A percentile compares a stretch with the other conserved stretches of the same genome.
Conservation (phyloP, 345 rosid genomes). For the Eucalyptus regnans region DNA sequence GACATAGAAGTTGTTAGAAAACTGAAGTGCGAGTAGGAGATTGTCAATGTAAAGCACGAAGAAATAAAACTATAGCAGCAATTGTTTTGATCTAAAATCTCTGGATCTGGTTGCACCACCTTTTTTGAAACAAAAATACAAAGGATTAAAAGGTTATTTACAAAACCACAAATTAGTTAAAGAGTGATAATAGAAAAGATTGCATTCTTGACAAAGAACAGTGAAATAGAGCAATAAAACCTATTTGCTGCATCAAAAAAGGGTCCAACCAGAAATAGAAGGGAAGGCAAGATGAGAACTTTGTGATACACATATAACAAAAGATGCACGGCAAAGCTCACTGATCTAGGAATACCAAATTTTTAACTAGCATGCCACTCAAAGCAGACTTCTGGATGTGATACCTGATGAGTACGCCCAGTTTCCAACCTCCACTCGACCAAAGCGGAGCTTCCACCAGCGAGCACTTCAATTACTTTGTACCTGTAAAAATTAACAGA, state of each 20-base stretch:
- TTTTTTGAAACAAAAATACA: background rate
- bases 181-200: background rate
- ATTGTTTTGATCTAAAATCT: background rate
- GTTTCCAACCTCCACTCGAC: slow-evolving; percentile 98
- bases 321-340: background rate
- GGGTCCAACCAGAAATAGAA: background rate
- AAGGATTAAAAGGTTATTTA: background rate
- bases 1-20: background rate
- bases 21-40: background rate
- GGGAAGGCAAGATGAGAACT: background rate
- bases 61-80: background rate
- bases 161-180: background rate
- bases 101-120: background rate
- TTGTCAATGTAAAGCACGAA: background rate
- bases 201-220: background rate
- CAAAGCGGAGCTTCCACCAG: slow-evolving; percentile 67
- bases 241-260: background rate
- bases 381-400: background rate
- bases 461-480: slow-evolving; percentile 72
- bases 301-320: background rate
- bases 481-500: slow-evolving; percentile 36
- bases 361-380: background rate
- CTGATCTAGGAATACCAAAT: background rate
- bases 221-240: background rate
- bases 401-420: slow-evolving; percentile 98